Base-by-base conservation (phyloP, 768 basidiomycete species). In the Pleurotus salmoneostramineus region DNA sequence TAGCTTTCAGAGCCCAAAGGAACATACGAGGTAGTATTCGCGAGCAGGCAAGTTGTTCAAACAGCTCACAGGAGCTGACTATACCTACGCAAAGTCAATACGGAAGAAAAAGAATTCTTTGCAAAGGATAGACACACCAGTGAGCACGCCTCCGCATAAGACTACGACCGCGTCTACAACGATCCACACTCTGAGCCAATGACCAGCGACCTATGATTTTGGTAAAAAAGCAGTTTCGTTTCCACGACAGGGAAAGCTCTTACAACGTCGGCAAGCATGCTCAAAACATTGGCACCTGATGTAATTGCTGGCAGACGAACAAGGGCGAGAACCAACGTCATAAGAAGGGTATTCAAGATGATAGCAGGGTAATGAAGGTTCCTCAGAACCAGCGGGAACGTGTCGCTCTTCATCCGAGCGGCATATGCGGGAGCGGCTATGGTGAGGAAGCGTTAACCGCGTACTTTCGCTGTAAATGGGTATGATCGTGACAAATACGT, bases 151-250 rank as follows among this genome's bases (percentile, higher is more conserved):
- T 1, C 86, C 88, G 57, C 83, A 87, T 2, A 91, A 76, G 11
- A 90, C 89, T n/a, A 87, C 66, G 46, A 85, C 76, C 3, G 88
- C 86, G 62, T 92, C 89, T 0, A 82, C 75, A 0, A 83, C 86
- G 8, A 89, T 73, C 76, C 81, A 82, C 10, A 75, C 76, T 12
- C 86, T 72, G 21, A 91, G 64, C 87, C 87, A 89, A 11, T 66
- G 70, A 1, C 86, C 85, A 0, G 79, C 84, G 1, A 74, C 75
- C 85, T 86, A 21, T 55, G 15, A 47, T 42, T 42, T 58, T 57
- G 15, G 14, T 6, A 50, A n/a, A n/a, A n/a, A n/a, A n/a, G n/a
- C n/a, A n/a, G n/a, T n/a, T n/a, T n/a, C n/a, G n/a, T n/a, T n/a
- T n/a, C 40, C 15, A 32, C 17, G 27, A 47, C 37, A 36, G 8